Evolutionary conservation across 768 basidiomycete genomes (phyloP).

Genomic region (Xerocomellus amylosporus): DNA sequence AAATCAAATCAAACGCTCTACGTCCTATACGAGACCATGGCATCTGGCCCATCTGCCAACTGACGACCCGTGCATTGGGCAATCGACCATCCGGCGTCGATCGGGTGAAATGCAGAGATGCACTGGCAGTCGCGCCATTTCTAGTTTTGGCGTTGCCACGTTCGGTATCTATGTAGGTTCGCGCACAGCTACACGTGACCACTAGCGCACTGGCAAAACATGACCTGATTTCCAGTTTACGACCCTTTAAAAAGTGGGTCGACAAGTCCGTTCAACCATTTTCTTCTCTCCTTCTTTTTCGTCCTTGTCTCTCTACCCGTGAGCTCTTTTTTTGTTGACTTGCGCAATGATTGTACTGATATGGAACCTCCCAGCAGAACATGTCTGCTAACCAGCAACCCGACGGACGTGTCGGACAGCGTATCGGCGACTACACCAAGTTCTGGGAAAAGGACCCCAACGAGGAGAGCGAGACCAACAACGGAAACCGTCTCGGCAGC

Average conservation of each 20-base stretch:
- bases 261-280: background rate
- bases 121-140: too few relatives aligned
- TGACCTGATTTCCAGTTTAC: constrained; percentile 20
- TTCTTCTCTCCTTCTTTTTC: background rate
- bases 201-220: background rate
- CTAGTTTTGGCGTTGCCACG: too few relatives aligned
- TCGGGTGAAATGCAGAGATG: too few relatives aligned
- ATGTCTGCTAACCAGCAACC: constrained; percentile 26
- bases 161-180: too few relatives aligned
- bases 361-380: background rate
- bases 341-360: background rate
- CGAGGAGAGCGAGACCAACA: constrained; percentile 64
- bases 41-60: too few relatives aligned
- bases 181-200: constrained; percentile 3
- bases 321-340: background rate
- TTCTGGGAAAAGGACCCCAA: constrained; percentile 87
- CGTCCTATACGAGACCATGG: too few relatives aligned
- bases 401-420: constrained; percentile 62
- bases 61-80: too few relatives aligned
- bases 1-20: too few relatives aligned
- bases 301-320: background rate
- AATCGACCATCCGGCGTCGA: too few relatives aligned
- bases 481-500: constrained; percentile 67
- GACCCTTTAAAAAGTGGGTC: constrained; percentile 11
- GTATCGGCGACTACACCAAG: constrained; percentile 81